Conservation (phyloP, 2,329 filamentous ascomycete species). For the Trichoderma polysporum region DNA sequence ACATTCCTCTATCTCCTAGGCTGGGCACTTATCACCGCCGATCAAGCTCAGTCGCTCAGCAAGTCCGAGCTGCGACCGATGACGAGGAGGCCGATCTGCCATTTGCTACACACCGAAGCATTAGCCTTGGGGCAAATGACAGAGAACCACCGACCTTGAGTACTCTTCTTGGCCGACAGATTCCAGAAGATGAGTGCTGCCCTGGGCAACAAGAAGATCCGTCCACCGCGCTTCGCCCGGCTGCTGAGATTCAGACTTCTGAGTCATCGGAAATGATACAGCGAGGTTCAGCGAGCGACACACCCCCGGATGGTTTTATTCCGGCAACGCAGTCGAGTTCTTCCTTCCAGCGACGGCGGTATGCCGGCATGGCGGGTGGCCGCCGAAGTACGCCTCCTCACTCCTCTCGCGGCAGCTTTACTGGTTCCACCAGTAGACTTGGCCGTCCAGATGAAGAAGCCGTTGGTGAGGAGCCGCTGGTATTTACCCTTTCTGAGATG, state of each 20-base stretch:
- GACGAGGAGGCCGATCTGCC: constrained; percentile 62
- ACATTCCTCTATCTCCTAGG: constrained; percentile 71
- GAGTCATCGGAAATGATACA: constrained; percentile 42
- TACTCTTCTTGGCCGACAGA: constrained; percentile 53
- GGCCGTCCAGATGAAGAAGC: constrained; percentile 48
- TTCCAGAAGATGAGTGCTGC: constrained; percentile 31
- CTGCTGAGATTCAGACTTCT: constrained; percentile 42
- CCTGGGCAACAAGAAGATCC: constrained; percentile 25
- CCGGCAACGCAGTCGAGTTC: constrained; percentile 42
- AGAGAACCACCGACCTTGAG: constrained; percentile 65
- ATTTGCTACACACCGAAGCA: constrained; percentile 63
- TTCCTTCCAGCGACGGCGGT: constrained; percentile 48
- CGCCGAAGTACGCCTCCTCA: constrained; percentile 45
- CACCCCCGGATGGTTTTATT: constrained; percentile 47
- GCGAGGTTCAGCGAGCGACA: constrained; percentile 46
- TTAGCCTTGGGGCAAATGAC: constrained; percentile 66
- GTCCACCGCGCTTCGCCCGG: constrained; percentile 39
- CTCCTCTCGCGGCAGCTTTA: constrained; percentile 48
- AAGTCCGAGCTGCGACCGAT: constrained; percentile 53
- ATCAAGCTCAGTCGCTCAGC: constrained; percentile 69
- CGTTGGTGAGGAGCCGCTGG: constrained; percentile 65
- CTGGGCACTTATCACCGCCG: constrained; percentile 56
- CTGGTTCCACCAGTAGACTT: constrained; percentile 40
- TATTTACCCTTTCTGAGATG: constrained; percentile 74
- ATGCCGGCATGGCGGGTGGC: constrained; percentile 43